Percentiles rank a stretch among this genome's conserved stretches.
Evolutionary conservation across 2,329 filamentous ascomycete species (phyloP).

Genomic region (Trichoderma sp.): DNA sequence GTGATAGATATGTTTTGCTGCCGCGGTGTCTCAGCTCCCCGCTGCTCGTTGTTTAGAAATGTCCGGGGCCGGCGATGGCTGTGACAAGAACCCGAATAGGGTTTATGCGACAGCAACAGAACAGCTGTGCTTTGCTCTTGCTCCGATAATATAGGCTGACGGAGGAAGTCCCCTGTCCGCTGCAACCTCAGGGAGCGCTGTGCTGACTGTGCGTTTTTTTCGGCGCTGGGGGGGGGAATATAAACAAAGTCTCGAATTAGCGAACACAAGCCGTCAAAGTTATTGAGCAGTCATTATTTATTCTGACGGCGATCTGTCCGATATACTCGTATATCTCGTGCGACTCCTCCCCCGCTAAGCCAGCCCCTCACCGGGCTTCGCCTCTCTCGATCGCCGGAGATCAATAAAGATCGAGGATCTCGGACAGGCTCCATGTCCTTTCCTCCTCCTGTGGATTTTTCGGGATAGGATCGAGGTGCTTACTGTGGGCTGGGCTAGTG

Average conservation of each 20-base stretch:
- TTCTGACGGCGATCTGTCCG: neutral
- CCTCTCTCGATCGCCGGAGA: slow-evolving; percentile 14
- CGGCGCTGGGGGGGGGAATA: neutral
- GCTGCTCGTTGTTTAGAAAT: neutral
- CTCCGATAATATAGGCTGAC: neutral
- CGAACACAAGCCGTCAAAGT: neutral
- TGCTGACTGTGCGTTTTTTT: neutral
- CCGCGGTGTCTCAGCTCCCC: neutral
- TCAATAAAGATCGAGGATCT: slow-evolving; percentile 14
- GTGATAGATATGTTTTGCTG: neutral
- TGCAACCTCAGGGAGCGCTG: neutral
- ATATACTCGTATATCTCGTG: neutral
- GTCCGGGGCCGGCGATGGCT: neutral
- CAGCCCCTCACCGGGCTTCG: slow-evolving; percentile 12
- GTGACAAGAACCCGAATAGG: neutral
- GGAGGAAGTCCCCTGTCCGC: neutral
- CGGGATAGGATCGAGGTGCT: neutral
- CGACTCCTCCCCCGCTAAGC: neutral
- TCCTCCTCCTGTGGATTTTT: neutral
- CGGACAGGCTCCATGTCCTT: neutral
- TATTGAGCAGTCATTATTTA: neutral
- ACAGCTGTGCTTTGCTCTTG: neutral
- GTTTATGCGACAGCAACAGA: neutral
- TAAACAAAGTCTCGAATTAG: neutral
- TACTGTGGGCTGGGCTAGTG: neutral